A percentile compares a stretch with the other conserved stretches of the same genome.
Conservation (phyloP, 73 alveolate species). For the Stentor roeselii region DNA sequence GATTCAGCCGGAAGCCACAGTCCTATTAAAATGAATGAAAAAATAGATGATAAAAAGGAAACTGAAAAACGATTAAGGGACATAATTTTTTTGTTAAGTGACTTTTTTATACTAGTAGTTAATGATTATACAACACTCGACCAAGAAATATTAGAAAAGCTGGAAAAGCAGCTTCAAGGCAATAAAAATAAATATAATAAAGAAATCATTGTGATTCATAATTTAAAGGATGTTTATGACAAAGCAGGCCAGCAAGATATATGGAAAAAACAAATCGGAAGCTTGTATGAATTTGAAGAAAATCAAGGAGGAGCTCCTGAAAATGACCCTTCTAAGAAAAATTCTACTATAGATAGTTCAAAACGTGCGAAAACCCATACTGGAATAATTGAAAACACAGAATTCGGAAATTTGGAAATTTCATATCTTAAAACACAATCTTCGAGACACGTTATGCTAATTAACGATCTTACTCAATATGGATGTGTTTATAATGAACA, state of each 20-base stretch:
- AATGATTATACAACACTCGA: slow-evolving; percentile 52
- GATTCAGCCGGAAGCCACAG: slow-evolving; percentile 58
- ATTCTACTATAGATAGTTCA: too few relatives aligned
- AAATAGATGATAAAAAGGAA: slow-evolving; percentile 43
- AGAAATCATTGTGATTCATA: slow-evolving; percentile 50
- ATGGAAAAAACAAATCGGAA: slow-evolving; percentile 41
- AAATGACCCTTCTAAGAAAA: too few relatives aligned
- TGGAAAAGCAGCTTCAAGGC: slow-evolving; percentile 34
- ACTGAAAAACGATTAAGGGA: slow-evolving; percentile 45
- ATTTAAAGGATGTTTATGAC: slow-evolving; percentile 45
- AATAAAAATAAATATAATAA: slow-evolving; percentile 40
- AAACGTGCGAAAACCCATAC: slow-evolving; percentile 29
- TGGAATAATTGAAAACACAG: slow-evolving; percentile 24
- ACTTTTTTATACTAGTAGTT: slow-evolving; percentile 50
- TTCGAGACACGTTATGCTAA: slow-evolving; percentile 53
- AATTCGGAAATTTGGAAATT: slow-evolving; percentile 38
- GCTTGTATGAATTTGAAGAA: slow-evolving; percentile 34
- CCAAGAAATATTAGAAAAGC: slow-evolving; percentile 46
- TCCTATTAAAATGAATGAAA: slow-evolving; percentile 38
- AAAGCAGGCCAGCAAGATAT: slow-evolving; percentile 39
- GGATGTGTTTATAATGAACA: slow-evolving; percentile 42
- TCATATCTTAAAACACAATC: slow-evolving; percentile 48
- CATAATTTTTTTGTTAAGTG: slow-evolving; percentile 44
- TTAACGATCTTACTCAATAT: slow-evolving; percentile 34
- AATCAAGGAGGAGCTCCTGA: too few relatives aligned